These are phyloP conservation scores for Stachybotrys chlorohalonatus DNA, from an alignment of 2,329 filamentous ascomycete species.

Conservation along the genomic window DNA sequence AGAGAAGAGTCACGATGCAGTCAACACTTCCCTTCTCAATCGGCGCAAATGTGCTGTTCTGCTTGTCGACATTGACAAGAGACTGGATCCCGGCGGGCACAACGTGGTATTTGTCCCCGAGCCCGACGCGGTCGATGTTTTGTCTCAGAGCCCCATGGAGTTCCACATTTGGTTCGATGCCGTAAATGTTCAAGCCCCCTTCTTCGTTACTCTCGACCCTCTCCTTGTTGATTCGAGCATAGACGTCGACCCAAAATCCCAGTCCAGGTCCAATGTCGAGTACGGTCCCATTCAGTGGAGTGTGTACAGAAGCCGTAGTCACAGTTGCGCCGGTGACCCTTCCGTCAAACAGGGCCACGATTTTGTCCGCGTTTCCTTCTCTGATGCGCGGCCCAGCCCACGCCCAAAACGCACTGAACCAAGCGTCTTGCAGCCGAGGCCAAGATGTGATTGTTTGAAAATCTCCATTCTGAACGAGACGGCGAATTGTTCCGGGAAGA, in stretches of 20 bases:
- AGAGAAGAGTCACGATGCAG: conserved; percentile 51
- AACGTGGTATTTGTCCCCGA: conserved; percentile 51
- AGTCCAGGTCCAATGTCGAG: conserved; percentile 55
- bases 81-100: conserved; percentile 55
- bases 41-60: conserved; percentile 29
- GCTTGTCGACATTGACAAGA: conserved; percentile 25
- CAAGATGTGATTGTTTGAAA: conserved; percentile 30
- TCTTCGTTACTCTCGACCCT: background rate
- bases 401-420: conserved; percentile 56
- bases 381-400: conserved; percentile 42
- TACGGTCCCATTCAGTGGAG: conserved; percentile 39
- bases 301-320: conserved; percentile 19
- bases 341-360: conserved; percentile 47
- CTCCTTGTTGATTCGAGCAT: conserved; percentile 21
- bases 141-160: conserved; percentile 38
- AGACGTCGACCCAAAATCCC: conserved; percentile 52
- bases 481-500: conserved; percentile 40
- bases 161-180: conserved; percentile 53
- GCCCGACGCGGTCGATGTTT: conserved; percentile 39
- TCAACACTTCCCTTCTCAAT: conserved; percentile 44
- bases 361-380: conserved; percentile 25
- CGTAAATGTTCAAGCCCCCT: conserved; percentile 34
- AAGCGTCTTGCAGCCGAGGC: conserved; percentile 33
- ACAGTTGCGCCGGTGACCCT: conserved; percentile 28
- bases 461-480: conserved; percentile 26